Conservation (phyloP, 306 rosid species). For the Begonia fuchsioides region DNA sequence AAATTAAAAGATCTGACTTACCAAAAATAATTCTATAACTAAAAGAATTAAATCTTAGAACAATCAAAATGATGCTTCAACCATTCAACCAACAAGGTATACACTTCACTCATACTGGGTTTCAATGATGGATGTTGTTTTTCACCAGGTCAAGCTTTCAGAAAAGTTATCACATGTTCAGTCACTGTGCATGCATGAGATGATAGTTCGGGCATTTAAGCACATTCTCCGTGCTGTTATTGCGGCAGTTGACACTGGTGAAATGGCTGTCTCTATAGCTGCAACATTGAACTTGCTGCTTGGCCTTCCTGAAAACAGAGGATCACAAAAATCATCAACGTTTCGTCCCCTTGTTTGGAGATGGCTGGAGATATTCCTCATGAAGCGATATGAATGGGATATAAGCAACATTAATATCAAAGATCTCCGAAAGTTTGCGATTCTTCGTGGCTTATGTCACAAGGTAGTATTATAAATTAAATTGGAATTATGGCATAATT, state of each 20-base stretch:
- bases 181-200: constrained; percentile 93
- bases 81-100: too few relatives aligned
- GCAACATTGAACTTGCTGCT: constrained; percentile 72
- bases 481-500: constrained; percentile 5
- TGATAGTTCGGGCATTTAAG: constrained; percentile 96
- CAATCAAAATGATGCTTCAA: too few relatives aligned
- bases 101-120: not conserved
- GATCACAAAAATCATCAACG: constrained; percentile 32
- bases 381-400: constrained; percentile 82
- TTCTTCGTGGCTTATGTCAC: constrained; percentile 88
- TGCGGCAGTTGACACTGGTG: constrained; percentile 54
- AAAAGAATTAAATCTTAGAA: too few relatives aligned
- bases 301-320: constrained; percentile 54
- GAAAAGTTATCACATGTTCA: constrained; percentile 92
- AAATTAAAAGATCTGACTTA: too few relatives aligned
- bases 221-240: constrained; percentile 87
- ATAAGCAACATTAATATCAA: constrained; percentile 43
- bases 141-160: constrained; percentile 79
- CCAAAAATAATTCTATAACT: too few relatives aligned
- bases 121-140: constrained; percentile 13
- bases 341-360: constrained; percentile 63
- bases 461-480: constrained; percentile 55
- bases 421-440: constrained; percentile 80
- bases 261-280: constrained; percentile 65
- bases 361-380: constrained; percentile 73